Conservation (phyloP, 768 basidiomycete genomes). For the Pleurotus tuber-regium region DNA sequence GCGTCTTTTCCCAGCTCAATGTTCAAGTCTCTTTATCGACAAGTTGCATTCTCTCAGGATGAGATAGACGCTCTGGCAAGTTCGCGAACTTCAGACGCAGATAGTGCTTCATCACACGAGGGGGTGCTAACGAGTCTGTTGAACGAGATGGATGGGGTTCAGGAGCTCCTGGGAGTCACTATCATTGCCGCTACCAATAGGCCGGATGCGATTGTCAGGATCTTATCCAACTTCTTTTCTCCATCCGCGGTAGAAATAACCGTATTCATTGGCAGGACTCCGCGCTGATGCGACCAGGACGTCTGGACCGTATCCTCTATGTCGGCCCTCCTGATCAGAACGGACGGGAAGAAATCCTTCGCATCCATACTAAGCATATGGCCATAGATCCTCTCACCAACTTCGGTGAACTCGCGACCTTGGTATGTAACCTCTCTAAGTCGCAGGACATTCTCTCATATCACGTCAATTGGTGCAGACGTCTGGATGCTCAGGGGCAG, state of each 20-base stretch:
- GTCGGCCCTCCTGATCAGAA: conserved; percentile 86
- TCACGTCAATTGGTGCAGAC: conserved; percentile 48
- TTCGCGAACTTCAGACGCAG: conserved; percentile 61
- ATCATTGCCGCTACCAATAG: conserved; percentile 95
- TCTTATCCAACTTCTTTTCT: neutral
- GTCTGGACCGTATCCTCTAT: conserved; percentile 91
- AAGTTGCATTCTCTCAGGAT: too few species aligned
- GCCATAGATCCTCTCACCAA: conserved; percentile 71
- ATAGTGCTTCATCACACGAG: conserved; percentile 62
- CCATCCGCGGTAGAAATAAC: too few species aligned
- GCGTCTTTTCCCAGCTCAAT: conserved; percentile 25
- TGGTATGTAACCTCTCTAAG: conserved; percentile 46
- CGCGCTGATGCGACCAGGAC: conserved; percentile 91
- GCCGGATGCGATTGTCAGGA: conserved; percentile 84
- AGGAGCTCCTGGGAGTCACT: conserved; percentile 92
- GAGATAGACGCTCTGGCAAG: conserved; percentile 94
- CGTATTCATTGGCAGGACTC: conserved; percentile 64
- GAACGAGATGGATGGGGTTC: conserved; percentile 99
- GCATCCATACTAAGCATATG: conserved; percentile 78
- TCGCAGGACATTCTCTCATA: neutral
- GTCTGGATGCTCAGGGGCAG: conserved; percentile 94
- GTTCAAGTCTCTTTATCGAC: neutral
- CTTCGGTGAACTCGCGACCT: conserved; percentile 58
- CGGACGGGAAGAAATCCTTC: conserved; percentile 83
- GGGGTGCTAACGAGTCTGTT: conserved; percentile 91